Base-by-base conservation (phyloP, 2,329 filamentous ascomycete species). In the Aspergillus alliaceus region DNA sequence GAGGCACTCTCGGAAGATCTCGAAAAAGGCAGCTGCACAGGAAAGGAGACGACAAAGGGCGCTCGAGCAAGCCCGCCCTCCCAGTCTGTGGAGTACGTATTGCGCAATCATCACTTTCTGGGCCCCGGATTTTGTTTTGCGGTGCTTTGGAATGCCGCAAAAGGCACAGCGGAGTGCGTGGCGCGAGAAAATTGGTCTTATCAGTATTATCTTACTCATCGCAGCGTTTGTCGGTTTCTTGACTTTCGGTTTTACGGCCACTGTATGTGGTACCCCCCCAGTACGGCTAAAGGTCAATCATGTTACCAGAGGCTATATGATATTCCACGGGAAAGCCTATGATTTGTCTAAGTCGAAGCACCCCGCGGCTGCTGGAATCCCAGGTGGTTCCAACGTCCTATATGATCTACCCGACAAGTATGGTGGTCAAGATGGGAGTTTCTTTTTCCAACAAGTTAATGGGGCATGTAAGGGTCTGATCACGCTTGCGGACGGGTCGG, bases 391-490 rank as follows among this genome's bases (percentile, higher is more conserved):
- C 25, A 97, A 98, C 68, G 87, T 99, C 24, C 80, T 99, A 14
- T 98, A 86, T 69, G 92, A 97, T 71, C 78, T 96, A n/a, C 83
- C 88, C 1, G 84, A 89, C 64, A 90, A 90, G 69, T 86, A 93
- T 66, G 88, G 87, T 54, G 95, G 93, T n/a, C 84, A 90, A 74
- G 96, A 99, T 71, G 93, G 91, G 57, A 98, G 93, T 70, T 99
- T 99, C 72, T 78, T 99, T 69, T 99, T 99, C 77, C 95, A 99
- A 73, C 96, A 98, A 64, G 95, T 99, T 74, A 99, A 99, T 67
- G 96, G 95, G 48, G 90, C 90, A 61, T 99, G 95, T 83, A 99
- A 98, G 78, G 90, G 84, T 9, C 77, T 98, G 56, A 96, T 99
- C 71, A 96, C 86, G 1, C 75, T 82, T 7, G 85, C 89, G 1